Conservation (phyloP, 441 rosid genomes). For the Croton setiger region DNA sequence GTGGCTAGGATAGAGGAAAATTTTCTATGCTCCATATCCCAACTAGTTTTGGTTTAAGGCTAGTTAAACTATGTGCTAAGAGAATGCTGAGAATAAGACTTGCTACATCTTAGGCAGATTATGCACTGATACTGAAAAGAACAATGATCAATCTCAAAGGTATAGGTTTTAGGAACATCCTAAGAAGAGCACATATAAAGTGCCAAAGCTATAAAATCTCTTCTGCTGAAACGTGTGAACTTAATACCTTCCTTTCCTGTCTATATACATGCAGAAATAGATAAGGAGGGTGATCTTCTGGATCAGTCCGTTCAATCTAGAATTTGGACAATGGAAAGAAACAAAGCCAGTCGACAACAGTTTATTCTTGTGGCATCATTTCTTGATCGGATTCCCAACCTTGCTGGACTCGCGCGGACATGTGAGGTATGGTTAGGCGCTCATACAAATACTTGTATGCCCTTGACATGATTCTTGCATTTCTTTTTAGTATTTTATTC, state of each 20-base stretch:
- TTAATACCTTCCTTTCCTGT: conserved; percentile 2
- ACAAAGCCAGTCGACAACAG: conserved; percentile 64
- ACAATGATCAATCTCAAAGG: background rate
- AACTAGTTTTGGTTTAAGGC: background rate
- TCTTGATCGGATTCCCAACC: conserved; percentile 92
- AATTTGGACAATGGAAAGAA: conserved; percentile 54
- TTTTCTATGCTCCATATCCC: background rate
- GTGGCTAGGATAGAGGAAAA: background rate
- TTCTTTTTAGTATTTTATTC: background rate
- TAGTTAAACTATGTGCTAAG: background rate
- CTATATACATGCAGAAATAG: conserved; percentile 61
- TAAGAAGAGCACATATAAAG: background rate
- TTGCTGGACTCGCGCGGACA: conserved; percentile 94
- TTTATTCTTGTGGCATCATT: conserved; percentile 87
- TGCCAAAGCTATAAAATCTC: background rate
- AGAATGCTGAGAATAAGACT: background rate
- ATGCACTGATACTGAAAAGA: background rate
- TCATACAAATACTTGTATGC: conserved; percentile 8
- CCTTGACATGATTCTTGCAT: background rate
- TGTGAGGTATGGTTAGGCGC: conserved; percentile 64
- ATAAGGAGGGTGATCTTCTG: conserved; percentile 78
- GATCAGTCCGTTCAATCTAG: conserved; percentile 66
- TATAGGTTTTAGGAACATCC: background rate
- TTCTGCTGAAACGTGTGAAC: background rate
- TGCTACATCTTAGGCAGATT: background rate